Evolutionary conservation across 371 early-diverging fungal genomes (phyloP).

Genomic region (Paramicrosporidium saccamoebae): DNA sequence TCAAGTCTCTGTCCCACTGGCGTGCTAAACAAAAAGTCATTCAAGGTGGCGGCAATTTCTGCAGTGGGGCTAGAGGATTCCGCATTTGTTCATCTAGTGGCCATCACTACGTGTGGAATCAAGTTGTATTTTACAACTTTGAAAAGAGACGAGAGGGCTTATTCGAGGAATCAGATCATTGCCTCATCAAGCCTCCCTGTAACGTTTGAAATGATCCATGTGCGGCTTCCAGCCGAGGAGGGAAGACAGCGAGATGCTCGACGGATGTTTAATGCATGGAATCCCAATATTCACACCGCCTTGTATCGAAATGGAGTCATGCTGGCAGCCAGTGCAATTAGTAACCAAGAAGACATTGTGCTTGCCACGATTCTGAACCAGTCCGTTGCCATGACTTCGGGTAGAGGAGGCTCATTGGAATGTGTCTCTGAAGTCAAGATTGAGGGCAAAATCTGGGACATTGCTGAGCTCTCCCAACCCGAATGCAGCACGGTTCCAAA

Average conservation of each 20-base stretch:
- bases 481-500: too few species aligned
- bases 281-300: slow-evolving; percentile 12
- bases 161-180: slow-evolving; percentile 1
- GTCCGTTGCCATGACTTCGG: slow-evolving; percentile 2
- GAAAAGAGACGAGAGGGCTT: slow-evolving; percentile 3
- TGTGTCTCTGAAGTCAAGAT: slow-evolving; percentile 7
- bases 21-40: not conserved
- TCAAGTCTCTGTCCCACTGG: not conserved
- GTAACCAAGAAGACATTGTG: slow-evolving; percentile 20
- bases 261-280: slow-evolving; percentile 1
- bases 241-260: not conserved
- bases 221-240: slow-evolving; percentile 19
- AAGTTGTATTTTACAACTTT: slow-evolving; percentile 28
- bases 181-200: slow-evolving; percentile 5
- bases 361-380: slow-evolving; percentile 14
- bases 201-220: slow-evolving; percentile 22
- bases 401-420: slow-evolving; percentile 3
- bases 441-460: slow-evolving; percentile 47
- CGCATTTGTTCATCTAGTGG: slow-evolving; percentile 28
- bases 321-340: slow-evolving; percentile 16
- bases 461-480: slow-evolving; percentile 12
- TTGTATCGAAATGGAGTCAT: slow-evolving; percentile 19
- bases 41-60: slow-evolving; percentile 4
- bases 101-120: slow-evolving; percentile 22
- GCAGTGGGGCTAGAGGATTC: slow-evolving; percentile 5